These are phyloP conservation scores for Leccinum griseonigrum DNA, from an alignment of 1,284 basidiomycete genomes.

Conservation along the genomic window DNA sequence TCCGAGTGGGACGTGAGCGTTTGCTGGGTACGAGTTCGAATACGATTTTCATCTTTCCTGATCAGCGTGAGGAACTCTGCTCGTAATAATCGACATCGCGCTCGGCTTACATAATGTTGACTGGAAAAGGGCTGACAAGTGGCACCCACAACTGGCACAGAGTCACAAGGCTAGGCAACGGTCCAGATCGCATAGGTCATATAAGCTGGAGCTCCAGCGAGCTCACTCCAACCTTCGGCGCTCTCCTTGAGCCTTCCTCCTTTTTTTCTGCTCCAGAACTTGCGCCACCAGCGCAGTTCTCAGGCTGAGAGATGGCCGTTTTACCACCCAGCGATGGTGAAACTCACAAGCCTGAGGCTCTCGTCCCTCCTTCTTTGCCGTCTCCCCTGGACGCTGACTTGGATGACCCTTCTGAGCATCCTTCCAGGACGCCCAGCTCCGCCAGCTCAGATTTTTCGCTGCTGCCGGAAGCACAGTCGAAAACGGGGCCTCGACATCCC, in stretches of 20 bases:
- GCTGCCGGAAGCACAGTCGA: conserved; percentile 14
- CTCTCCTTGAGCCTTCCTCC: neutral
- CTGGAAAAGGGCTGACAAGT: conserved; percentile 5
- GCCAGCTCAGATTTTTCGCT: conserved; percentile 19
- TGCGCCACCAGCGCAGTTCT: neutral
- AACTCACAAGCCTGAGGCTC: neutral
- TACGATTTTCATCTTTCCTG: neutral
- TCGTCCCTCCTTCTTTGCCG: neutral
- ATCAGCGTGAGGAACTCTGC: too few species aligned
- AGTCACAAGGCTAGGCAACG: conserved; percentile 5
- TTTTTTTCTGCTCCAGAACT: neutral
- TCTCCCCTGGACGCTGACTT: conserved; percentile 12
- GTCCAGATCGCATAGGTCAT: neutral
- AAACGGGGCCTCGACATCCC: conserved; percentile 22
- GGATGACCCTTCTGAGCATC: conserved; percentile 2
- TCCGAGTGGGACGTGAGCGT: neutral
- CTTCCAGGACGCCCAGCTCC: conserved; percentile 24
- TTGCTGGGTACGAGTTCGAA: neutral
- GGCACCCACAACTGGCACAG: neutral
- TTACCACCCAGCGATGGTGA: neutral
- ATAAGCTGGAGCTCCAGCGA: conserved; percentile 2
- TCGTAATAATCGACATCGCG: neutral
- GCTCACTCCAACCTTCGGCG: neutral
- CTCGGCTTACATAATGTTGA: conserved; percentile 13
- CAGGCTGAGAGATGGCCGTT: conserved; percentile 9